These are phyloP conservation scores for Abortiporus biennis DNA, from an alignment of 1,284 basidiomycete species.

Conservation along the genomic window DNA sequence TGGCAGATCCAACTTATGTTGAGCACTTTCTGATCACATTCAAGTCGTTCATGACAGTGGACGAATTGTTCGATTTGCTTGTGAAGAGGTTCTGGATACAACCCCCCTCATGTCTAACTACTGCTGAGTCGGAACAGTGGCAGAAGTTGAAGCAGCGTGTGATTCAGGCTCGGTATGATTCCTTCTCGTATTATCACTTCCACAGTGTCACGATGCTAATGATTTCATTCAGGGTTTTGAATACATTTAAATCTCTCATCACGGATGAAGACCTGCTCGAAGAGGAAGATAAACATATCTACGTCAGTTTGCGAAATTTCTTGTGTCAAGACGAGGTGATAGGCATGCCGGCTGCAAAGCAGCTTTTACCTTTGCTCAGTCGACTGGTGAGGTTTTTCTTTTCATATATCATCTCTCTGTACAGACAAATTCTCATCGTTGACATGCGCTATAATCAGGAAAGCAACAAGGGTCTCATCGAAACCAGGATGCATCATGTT, in stretches of 20 bases:
- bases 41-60: conserved; percentile 90
- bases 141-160: conserved; percentile 83
- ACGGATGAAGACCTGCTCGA: conserved; percentile 77
- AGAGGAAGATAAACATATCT: conserved; percentile 73
- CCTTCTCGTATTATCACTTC: background rate
- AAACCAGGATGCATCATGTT: no score
- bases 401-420: background rate
- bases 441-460: no score
- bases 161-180: conserved; percentile 77
- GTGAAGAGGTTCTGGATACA: conserved; percentile 79
- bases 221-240: conserved; percentile 57
- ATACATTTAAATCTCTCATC: conserved; percentile 79
- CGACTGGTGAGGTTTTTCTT: conserved; percentile 55
- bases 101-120: conserved; percentile 64
- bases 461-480: conserved; percentile 1
- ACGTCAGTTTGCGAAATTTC: conserved; percentile 77
- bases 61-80: conserved; percentile 82
- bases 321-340: conserved; percentile 58
- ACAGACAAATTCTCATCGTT: conserved; percentile 49
- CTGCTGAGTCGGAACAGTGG: conserved; percentile 77
- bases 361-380: conserved; percentile 67
- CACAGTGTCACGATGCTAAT: background rate
- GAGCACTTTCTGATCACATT: conserved; percentile 96
- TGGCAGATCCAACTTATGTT: conserved; percentile 74
- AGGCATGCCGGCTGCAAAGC: conserved; percentile 63